Base-by-base conservation (phyloP, 345 rosid genomes). In the Brassica cretica region DNA sequence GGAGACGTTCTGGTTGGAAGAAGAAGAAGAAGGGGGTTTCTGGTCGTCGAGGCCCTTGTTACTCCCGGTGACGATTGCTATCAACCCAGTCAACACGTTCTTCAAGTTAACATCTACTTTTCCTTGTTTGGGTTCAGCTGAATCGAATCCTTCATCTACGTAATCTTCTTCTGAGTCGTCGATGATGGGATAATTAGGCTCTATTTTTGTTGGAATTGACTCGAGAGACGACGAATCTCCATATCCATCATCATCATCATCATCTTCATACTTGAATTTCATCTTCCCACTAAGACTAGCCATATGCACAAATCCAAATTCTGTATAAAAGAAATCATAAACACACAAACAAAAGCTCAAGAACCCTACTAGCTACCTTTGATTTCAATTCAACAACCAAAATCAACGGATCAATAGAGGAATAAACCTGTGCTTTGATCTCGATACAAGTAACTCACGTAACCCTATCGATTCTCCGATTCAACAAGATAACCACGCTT, bases 91-190 rank as follows among this genome's bases (percentile, higher is more conserved):
- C 66, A 93, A 64, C 21, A 95, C 93, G 84, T 95, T 93, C 76
- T 88, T 93, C 88, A 93, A 82, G 82, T 91, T 93, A 2, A 93
- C 96, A 82, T 89, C 96, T 1, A 96, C 96, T 37, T 78, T 74
- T 33, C 78, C 72, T 51, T 15, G 64, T 39, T 41, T 62, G 61
- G 87, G 89, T n/a, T 78, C 91, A 44, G 77, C 67, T 4, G 89
- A 87, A 80, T 87, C 91, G 68, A 90, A 89, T 60, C 75, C 94
- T 16, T 76, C 94, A 69, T 89, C 92, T 19, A 85, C 49, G 58
- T 69, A 80, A 19, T 87, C 91, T 61, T 87, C 96, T 0, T 87
- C 91, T 61, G 85, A 94, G 0, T 87, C 78, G 44, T 84, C 84
- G 53, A 78, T 71, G 8, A 85, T 86, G 32, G 81, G 86, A 68